A percentile compares a stretch with the other conserved stretches of the same genome.
These are phyloP conservation scores for Abrus precatorius DNA, from an alignment of 306 rosid genomes.

Conservation along the genomic window DNA sequence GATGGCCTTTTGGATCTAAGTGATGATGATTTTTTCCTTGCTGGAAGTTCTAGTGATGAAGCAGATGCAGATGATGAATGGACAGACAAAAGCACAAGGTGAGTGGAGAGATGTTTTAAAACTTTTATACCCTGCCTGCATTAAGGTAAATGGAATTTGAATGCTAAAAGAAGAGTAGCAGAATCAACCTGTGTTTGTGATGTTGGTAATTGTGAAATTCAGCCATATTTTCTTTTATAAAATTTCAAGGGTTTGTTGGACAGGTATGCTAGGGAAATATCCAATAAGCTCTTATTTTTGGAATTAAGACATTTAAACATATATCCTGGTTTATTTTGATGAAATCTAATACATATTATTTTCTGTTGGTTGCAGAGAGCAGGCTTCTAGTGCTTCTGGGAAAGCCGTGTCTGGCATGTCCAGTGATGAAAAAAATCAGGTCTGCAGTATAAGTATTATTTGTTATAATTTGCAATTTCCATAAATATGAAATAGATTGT, in stretches of 20 bases:
- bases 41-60: conserved; percentile 94
- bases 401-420: conserved; percentile 98
- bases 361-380: conserved; percentile 78
- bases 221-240: conserved; percentile 10
- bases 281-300: conserved; percentile 6
- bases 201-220: conserved; percentile 24
- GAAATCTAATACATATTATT: not conserved
- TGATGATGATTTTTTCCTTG: conserved; percentile 92
- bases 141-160: not conserved
- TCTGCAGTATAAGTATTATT: conserved; percentile 43
- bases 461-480: conserved; percentile 35
- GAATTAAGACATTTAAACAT: conserved; percentile 24
- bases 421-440: conserved; percentile 97
- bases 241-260: not conserved
- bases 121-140: not conserved
- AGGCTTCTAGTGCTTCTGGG: conserved; percentile 97
- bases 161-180: conserved; percentile 13
- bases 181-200: conserved; percentile 9
- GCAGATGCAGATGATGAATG: conserved; percentile 99
- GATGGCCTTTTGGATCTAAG: conserved; percentile 95
- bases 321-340: conserved; percentile 9
- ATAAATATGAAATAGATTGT: not conserved
- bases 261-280: not conserved
- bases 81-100: conserved; percentile 96
- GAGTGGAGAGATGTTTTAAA: conserved; percentile 38